phyloP scores from a whole-genome alignment of 2,329 filamentous ascomycete genomes.

The Epichloe elymi region DNA sequence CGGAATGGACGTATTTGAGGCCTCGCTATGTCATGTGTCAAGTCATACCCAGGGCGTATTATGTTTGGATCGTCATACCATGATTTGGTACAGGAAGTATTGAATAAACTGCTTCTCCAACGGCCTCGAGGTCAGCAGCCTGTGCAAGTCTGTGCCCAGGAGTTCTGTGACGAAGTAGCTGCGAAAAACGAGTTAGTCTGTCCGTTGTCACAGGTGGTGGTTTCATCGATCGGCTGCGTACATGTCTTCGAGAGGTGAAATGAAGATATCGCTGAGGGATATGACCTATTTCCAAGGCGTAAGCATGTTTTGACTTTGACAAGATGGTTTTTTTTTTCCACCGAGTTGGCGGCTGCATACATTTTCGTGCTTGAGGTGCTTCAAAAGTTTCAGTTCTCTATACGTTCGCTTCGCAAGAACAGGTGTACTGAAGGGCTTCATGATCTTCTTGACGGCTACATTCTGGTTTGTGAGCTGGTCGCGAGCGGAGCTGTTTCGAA shows the following conservation, averaged over 20 bases:
- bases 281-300: conserved; percentile 54
- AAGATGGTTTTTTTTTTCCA: neutral
- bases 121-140: conserved; percentile 84
- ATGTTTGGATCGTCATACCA: conserved; percentile 42
- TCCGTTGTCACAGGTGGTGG: conserved; percentile 3
- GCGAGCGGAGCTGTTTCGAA: conserved; percentile 66
- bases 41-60: conserved; percentile 1
- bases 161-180: conserved; percentile 98
- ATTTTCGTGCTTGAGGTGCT: conserved; percentile 95
- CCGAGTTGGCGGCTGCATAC: conserved; percentile 32
- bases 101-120: conserved; percentile 99
- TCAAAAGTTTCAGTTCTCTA: conserved; percentile 90
- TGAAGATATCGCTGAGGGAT: conserved; percentile 98
- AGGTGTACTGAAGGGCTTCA: conserved; percentile 99
- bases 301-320: neutral
- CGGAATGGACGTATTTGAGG: conserved; percentile 97
- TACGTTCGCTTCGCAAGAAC: conserved; percentile 97
- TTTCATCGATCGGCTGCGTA: conserved; percentile 31
- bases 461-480: conserved; percentile 95
- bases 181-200: conserved; percentile 10
- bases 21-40: conserved; percentile 51
- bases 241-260: conserved; percentile 97
- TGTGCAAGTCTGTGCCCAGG: conserved; percentile 89
- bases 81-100: conserved; percentile 98
- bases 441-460: conserved; percentile 99